Evolutionary conservation across 495 filamentous ascomycete species (phyloP), one percentile per base, ranked within the genome.

Genomic region (Xylaria castorea): DNA sequence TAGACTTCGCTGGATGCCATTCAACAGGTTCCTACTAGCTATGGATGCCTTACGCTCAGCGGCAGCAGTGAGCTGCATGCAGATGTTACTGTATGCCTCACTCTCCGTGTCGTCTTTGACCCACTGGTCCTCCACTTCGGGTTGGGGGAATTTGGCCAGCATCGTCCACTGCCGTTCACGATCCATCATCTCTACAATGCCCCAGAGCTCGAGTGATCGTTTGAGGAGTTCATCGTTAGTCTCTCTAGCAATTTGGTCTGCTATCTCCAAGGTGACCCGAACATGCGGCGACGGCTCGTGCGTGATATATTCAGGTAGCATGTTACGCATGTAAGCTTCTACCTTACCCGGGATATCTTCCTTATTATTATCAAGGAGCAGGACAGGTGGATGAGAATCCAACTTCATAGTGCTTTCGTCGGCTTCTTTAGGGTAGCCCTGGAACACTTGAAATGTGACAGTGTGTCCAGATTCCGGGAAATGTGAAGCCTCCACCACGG

Each of bases 1-100:
- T n/a, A 95, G 82, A 4, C 93, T 84, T 11, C 90, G 89, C 77
- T 95, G 92, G 22, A 97, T 88, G 46, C 92, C 90, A 68, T 91
- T 92, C 79, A 96, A 88, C 20, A 94, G 87, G 18, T 78, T 85
- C 76, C 89, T 93, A 83, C 88, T 89, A 9, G 91, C 86, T 58
- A 85, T 81, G 36, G 86, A 86, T 40, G 91, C 92, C 63, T 90
- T 91, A 73, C 93, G 90, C 78, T 96, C 93, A 14, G 88, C 88
- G 9, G 92, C 92, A 0, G 91, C 91, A 11, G 89, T 88, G 20
- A 97, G 87, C 79, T 97, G 94, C 55, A 88, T 85, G 80, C 86
- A 89, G 55, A 95, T 81, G 30, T 81, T 86, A 18, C 80, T 82
- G 74, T 83, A 86, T 7, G 81, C 76, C 66, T 88, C 84, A 14